Evolutionary conservation across 768 basidiomycete genomes (phyloP), one percentile per base, ranked within the genome.

Genomic region (Neoboletus brunneissimus): DNA sequence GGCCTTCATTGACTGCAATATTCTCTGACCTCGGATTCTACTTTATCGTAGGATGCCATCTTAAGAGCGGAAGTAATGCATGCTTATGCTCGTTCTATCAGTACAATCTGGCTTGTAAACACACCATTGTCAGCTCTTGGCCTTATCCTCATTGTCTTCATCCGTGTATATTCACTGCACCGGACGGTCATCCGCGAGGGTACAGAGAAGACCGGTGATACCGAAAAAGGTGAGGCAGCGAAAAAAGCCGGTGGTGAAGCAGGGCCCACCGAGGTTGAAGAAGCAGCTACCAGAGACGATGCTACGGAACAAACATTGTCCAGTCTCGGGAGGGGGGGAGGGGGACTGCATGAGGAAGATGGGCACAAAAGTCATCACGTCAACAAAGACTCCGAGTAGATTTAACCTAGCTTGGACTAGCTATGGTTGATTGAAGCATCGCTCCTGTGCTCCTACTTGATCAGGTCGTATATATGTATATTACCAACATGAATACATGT

Each of bases 71-170:
- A 70, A 45, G 64, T 78, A 2, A 67, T 72, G 54, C 74, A 75
- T 37, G 73, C 74, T 13, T 77, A 72, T 53, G 62, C 75, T 37
- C 67, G 66, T 40, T 69, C 72, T 23, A 66, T 78, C 51, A 64
- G 69, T n/a, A 68, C 67, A 1, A 69, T 79, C 37, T 79, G 76
- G 77, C 63, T 75, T 22, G 71, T 79, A 35, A 69, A 71, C 48
- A 64, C 68, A 4, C 67, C 73, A 12, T 16, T 76, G 22, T 57
- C 70, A 18, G 69, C 48, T 20, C 40, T 74, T 16, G 73, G 71
- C 25, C 55, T 77, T 31, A 20, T 74, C 27, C 65, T 73, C 44
- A 49, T 68, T 13, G 25, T 75, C 9, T 75, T 73, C 55, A 57
- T 78, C 37, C 73, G 66, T 25, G 67, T 51, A 15, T 77, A 77